These are phyloP conservation scores for Fusarium sp. DNA, from an alignment of 2,329 filamentous ascomycete genomes.

Conservation along the genomic window DNA sequence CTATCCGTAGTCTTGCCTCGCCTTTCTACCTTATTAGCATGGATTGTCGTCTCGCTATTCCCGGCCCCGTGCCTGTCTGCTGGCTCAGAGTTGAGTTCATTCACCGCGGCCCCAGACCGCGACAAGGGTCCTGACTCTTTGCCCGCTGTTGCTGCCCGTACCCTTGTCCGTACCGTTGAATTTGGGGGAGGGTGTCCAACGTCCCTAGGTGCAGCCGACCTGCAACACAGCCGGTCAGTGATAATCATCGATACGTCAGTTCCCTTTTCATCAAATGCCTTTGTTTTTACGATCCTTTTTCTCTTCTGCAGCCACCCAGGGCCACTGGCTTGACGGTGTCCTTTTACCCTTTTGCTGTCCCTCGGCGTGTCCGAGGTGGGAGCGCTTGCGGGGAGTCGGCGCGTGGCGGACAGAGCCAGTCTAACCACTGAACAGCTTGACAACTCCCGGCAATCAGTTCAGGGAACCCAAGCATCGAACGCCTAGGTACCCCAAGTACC, in stretches of 20 bases:
- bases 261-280: slow-evolving; percentile 3
- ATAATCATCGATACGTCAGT: slow-evolving; percentile 16
- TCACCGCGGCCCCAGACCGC: slow-evolving; percentile 29
- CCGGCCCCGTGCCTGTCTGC: slow-evolving; percentile 26
- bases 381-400: slow-evolving; percentile 35
- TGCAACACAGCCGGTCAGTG: background rate
- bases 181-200: slow-evolving; percentile 24
- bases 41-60: slow-evolving; percentile 15
- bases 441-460: slow-evolving; percentile 13
- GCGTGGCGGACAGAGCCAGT: slow-evolving; percentile 28
- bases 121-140: slow-evolving; percentile 41
- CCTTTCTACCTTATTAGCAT: background rate
- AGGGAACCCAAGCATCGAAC: background rate
- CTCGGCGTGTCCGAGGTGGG: slow-evolving; percentile 36
- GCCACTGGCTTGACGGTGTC: slow-evolving; percentile 1
- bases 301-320: slow-evolving; percentile 15
- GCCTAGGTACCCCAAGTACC: slow-evolving; percentile 6
- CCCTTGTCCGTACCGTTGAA: slow-evolving; percentile 29
- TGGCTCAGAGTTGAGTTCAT: slow-evolving; percentile 39
- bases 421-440: slow-evolving; percentile 28
- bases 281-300: background rate
- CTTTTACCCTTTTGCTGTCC: slow-evolving; percentile 12
- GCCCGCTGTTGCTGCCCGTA: slow-evolving; percentile 6
- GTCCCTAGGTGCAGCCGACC: slow-evolving; percentile 23
- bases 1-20: background rate